These are phyloP conservation scores for Botrytis hyacinthi DNA, from an alignment of 2,329 filamentous ascomycete species.

Conservation along the genomic window DNA sequence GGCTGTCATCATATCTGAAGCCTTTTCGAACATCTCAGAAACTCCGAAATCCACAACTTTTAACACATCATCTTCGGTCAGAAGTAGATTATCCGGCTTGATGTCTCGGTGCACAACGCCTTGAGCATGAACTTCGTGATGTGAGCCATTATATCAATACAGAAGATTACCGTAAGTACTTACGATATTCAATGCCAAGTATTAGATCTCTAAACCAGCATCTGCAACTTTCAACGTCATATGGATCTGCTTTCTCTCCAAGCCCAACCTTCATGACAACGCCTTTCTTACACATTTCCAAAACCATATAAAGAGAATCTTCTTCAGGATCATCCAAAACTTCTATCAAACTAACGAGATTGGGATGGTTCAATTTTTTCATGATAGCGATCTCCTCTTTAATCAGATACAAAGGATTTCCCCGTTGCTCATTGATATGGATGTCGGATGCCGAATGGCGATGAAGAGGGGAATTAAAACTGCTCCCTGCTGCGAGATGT, in stretches of 20 bases:
- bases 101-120: slow-evolving; percentile 95
- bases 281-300: slow-evolving; percentile 98
- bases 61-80: slow-evolving; percentile 88
- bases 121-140: slow-evolving; percentile 75
- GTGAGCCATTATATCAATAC: slow-evolving; percentile 24
- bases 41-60: slow-evolving; percentile 99
- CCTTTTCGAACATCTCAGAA: slow-evolving; percentile 95
- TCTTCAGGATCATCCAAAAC: slow-evolving; percentile 94
- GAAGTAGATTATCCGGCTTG: slow-evolving; percentile 92
- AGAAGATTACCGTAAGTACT: slow-evolving; percentile 40
- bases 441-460: slow-evolving; percentile 54
- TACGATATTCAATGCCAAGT: slow-evolving; percentile 88
- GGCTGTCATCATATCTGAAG: slow-evolving; percentile 80
- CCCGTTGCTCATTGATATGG: slow-evolving; percentile 58
- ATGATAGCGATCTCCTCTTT: slow-evolving; percentile 97
- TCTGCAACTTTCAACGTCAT: slow-evolving; percentile 76
- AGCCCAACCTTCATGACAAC: slow-evolving; percentile 95
- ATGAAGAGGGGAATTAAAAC: slow-evolving; percentile 45
- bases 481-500: slow-evolving; percentile 44
- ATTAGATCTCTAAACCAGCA: slow-evolving; percentile 95
- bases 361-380: slow-evolving; percentile 96
- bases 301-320: slow-evolving; percentile 96
- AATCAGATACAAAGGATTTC: slow-evolving; percentile 77
- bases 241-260: slow-evolving; percentile 78
- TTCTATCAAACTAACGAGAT: slow-evolving; percentile 89